phyloP scores from a whole-genome alignment of 768 basidiomycete species.

The Phlebiopsis gigantea region DNA sequence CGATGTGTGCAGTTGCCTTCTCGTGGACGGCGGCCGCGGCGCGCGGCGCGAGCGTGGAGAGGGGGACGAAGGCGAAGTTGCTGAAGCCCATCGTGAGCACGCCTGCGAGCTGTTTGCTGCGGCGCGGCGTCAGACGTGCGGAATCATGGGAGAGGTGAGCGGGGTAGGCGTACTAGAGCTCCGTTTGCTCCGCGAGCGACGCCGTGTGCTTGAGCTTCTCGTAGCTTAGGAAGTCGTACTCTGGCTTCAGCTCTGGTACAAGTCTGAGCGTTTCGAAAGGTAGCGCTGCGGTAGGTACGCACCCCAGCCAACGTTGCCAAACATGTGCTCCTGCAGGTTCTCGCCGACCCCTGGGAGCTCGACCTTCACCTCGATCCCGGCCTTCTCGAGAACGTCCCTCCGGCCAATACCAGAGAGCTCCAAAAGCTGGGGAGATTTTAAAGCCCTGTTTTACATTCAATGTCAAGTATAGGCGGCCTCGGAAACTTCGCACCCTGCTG shows the following conservation, averaged over 20 bases:
- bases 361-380: slow-evolving; percentile 45
- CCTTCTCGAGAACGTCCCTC: slow-evolving; percentile 35
- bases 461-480: neutral
- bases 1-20: slow-evolving; percentile 9
- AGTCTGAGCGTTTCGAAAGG: neutral
- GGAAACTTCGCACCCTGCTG: slow-evolving; percentile 8
- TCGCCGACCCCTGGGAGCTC: slow-evolving; percentile 79
- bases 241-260: slow-evolving; percentile 11
- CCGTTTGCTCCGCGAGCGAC: slow-evolving; percentile 10
- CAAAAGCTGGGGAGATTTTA: slow-evolving; percentile 12
- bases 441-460: neutral
- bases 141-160: neutral
- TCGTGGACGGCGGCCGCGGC: slow-evolving; percentile 3
- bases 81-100: slow-evolving; percentile 3
- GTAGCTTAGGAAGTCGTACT: slow-evolving; percentile 11
- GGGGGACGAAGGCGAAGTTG: slow-evolving; percentile 5
- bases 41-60: neutral
- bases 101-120: slow-evolving; percentile 4
- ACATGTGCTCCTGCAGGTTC: slow-evolving; percentile 30
- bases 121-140: neutral
- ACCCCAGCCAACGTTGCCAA: slow-evolving; percentile 1
- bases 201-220: slow-evolving; percentile 13
- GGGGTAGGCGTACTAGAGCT: slow-evolving; percentile 16
- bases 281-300: neutral
- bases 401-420: slow-evolving; percentile 61